Conservation (phyloP, 306 rosid genomes). For the Styphnolobium japonicum region DNA sequence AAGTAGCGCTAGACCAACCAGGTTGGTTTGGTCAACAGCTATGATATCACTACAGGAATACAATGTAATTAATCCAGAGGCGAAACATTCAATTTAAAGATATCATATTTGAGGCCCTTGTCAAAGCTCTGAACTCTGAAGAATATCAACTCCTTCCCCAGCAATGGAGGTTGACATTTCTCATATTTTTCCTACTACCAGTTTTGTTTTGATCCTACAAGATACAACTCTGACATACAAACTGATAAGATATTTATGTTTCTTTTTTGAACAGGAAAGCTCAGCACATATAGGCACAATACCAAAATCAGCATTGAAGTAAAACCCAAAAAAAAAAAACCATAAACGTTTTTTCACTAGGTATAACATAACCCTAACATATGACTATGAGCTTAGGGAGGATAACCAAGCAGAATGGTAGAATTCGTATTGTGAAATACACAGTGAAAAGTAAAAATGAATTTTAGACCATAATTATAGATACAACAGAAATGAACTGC, state of each 20-base stretch:
- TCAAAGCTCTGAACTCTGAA: conserved; percentile 5
- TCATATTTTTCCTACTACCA: not conserved
- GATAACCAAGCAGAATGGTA: not conserved
- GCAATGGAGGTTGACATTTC: not conserved
- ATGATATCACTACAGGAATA: no score
- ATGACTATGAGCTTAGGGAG: not conserved
- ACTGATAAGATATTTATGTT: not conserved
- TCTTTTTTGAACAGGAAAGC: not conserved
- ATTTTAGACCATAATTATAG: not conserved
- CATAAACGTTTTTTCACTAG: not conserved
- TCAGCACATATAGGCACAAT: not conserved
- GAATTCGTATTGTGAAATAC: not conserved
- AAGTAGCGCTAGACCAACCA: no score
- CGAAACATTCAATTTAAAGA: no score
- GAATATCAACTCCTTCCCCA: not conserved
- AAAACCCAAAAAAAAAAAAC: not conserved
- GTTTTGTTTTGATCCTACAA: not conserved
- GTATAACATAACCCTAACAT: not conserved
- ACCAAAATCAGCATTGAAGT: not conserved
- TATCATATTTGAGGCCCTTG: not conserved
- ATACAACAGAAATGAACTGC: not conserved
- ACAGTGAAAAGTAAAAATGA: not conserved
- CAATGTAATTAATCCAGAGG: no score
- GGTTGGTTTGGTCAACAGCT: no score
- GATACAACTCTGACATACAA: not conserved